These are phyloP conservation scores for Fusarium veterinarium DNA, from an alignment of 2,329 filamentous ascomycete genomes.

Conservation along the genomic window DNA sequence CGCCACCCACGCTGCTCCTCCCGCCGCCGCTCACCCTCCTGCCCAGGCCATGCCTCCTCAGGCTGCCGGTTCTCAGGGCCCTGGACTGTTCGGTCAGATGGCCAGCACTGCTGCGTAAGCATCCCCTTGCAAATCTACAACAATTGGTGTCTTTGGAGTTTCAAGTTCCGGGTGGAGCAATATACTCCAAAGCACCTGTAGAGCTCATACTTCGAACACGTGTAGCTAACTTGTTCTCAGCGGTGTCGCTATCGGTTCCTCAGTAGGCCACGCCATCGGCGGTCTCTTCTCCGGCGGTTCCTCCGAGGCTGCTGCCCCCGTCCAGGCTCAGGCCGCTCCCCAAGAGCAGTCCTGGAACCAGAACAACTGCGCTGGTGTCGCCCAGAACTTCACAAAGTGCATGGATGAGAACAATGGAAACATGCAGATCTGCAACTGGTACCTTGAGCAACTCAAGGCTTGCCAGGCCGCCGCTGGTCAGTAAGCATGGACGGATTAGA, in stretches of 20 bases:
- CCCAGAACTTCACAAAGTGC: slow-evolving; percentile 90
- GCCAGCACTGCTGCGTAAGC: slow-evolving; percentile 97
- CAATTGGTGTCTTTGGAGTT: not conserved
- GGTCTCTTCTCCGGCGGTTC: slow-evolving; percentile 89
- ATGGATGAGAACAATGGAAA: slow-evolving; percentile 95
- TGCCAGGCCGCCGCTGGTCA: slow-evolving; percentile 83
- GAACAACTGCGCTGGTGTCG: slow-evolving; percentile 81
- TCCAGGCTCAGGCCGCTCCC: slow-evolving; percentile 57
- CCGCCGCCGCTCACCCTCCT: slow-evolving; percentile 51
- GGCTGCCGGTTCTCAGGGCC: slow-evolving; percentile 68
- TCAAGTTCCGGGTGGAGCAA: slow-evolving; percentile 13
- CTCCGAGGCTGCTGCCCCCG: slow-evolving; percentile 64
- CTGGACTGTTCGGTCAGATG: slow-evolving; percentile 96
- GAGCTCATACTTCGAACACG: slow-evolving; percentile 10
- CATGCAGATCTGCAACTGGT: slow-evolving; percentile 97
- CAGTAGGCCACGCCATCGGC: slow-evolving; percentile 93
- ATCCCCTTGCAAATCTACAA: not conserved
- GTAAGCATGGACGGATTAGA: slow-evolving; percentile 54
- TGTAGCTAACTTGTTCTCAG: slow-evolving; percentile 59
- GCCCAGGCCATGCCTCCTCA: slow-evolving; percentile 34
- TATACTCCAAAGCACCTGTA: not conserved
- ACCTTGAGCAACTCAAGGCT: slow-evolving; percentile 95
- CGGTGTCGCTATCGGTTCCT: slow-evolving; percentile 95
- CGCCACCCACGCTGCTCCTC: slow-evolving; percentile 72
- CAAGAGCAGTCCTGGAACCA: slow-evolving; percentile 65